Conservation (phyloP, 2,329 filamentous ascomycete genomes). For the Neoascochyta sp. region DNA sequence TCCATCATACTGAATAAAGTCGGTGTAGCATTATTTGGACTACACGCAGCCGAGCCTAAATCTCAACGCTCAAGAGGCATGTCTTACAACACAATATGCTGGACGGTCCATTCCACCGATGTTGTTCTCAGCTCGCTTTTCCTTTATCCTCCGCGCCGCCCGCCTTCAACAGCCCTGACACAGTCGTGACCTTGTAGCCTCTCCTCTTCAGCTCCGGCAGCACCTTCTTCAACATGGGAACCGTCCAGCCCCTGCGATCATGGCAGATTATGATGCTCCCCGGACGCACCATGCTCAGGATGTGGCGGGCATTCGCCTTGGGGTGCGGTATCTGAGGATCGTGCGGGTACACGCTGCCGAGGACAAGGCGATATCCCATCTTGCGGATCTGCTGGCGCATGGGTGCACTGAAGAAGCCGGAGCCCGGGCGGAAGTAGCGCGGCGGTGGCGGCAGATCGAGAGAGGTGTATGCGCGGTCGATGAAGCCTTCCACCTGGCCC, state of each 20-base stretch:
- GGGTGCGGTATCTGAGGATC: slow-evolving; percentile 77
- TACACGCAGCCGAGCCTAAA: too few species aligned
- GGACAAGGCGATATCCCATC: slow-evolving; percentile 67
- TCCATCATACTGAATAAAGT: too few species aligned
- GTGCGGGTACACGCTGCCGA: slow-evolving; percentile 84
- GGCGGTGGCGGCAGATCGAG: slow-evolving; percentile 44
- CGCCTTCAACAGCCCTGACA: slow-evolving; percentile 40
- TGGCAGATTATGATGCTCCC: slow-evolving; percentile 84
- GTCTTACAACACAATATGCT: too few species aligned
- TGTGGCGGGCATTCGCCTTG: slow-evolving; percentile 69
- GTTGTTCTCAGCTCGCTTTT: background rate
- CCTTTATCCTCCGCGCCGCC: background rate
- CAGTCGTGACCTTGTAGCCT: slow-evolving; percentile 68
- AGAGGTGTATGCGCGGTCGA: slow-evolving; percentile 54
- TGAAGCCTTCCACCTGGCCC: slow-evolving; percentile 57
- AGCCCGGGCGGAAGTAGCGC: slow-evolving; percentile 78
- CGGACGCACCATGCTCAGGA: slow-evolving; percentile 72
- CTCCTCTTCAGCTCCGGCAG: slow-evolving; percentile 66
- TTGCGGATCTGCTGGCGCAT: slow-evolving; percentile 61
- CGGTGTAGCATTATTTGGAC: too few species aligned
- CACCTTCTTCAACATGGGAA: slow-evolving; percentile 70
- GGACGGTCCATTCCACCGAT: too few species aligned
- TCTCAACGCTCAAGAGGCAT: too few species aligned
- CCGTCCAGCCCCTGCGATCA: slow-evolving; percentile 78
- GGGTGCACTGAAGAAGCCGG: slow-evolving; percentile 71